Evolutionary conservation across 371 early-diverging fungal genomes (phyloP).

Genomic region (Rhizopus delemar): DNA sequence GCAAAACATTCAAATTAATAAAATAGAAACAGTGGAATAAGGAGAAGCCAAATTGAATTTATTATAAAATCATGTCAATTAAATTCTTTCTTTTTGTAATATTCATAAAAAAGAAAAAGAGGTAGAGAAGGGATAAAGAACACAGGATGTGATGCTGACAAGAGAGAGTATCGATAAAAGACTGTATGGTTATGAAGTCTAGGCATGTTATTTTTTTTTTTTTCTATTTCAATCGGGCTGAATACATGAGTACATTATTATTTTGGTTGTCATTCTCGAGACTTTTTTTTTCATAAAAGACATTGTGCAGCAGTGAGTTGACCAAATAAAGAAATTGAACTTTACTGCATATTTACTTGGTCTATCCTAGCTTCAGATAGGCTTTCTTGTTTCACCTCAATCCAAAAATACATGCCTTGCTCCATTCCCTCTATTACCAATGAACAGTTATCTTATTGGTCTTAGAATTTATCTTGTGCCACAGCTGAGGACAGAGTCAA

Average conservation of each 20-base stretch:
- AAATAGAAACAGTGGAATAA: not conserved
- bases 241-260: not conserved
- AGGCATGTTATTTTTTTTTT: too few relatives aligned
- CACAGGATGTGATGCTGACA: not conserved
- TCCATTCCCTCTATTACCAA: too few relatives aligned
- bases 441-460: not conserved
- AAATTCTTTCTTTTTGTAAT: not conserved
- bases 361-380: not conserved
- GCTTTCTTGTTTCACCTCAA: not conserved
- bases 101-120: not conserved
- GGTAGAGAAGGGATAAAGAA: not conserved
- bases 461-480: not conserved
- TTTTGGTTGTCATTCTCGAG: not conserved
- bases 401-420: not conserved
- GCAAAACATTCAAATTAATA: too few relatives aligned
- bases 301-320: slow-evolving; percentile 1
- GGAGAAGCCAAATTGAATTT: not conserved
- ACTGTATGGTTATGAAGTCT: not conserved
- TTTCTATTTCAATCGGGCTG: not conserved
- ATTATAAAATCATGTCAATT: not conserved
- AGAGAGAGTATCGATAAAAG: too few relatives aligned
- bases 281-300: too few relatives aligned
- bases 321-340: not conserved
- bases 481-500: not conserved
- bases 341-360: not conserved